Evolutionary conservation across 352 stramenopile genomes (phyloP).

Genomic region (Phytopythium ostracodes): DNA sequence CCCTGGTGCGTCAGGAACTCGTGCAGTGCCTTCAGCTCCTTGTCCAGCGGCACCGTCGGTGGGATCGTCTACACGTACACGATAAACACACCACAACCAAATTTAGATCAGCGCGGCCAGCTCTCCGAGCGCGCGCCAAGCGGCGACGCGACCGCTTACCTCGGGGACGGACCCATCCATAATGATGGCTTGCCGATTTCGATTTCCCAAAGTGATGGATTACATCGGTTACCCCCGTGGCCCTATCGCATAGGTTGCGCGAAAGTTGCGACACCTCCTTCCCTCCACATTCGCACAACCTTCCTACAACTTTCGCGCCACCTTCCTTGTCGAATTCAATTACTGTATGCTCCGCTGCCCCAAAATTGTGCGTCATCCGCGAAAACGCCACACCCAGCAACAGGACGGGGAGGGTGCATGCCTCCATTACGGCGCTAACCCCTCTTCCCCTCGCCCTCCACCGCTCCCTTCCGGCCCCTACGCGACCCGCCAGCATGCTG

Average conservation of each 20-base stretch:
- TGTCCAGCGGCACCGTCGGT: conserved; percentile 40
- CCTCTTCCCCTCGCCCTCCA: not conserved
- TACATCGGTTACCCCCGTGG: not conserved
- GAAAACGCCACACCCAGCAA: not conserved
- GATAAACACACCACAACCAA: not conserved
- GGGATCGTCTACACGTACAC: conserved; percentile 36
- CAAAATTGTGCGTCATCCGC: not conserved
- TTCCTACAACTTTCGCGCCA: not conserved
- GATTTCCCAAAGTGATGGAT: not conserved
- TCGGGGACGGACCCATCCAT: conserved; percentile 12
- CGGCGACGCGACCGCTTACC: conserved; percentile 10
- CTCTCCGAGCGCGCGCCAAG: not conserved
- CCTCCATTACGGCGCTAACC: not conserved
- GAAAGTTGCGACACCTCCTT: not conserved
- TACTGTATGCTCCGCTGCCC: too few relatives aligned
- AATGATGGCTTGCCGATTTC: too few relatives aligned
- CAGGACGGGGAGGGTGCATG: not conserved
- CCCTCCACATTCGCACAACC: conserved; percentile 10
- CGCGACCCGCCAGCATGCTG: not conserved
- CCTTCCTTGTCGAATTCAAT: not conserved
- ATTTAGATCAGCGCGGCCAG: not conserved
- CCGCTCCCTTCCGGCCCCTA: not conserved
- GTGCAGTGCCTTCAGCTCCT: conserved; percentile 50
- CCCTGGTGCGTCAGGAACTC: conserved; percentile 59
- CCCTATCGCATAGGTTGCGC: not conserved